Evolutionary conservation across 768 basidiomycete genomes (phyloP).

Genomic region (Dioszegia aurantiaca): DNA sequence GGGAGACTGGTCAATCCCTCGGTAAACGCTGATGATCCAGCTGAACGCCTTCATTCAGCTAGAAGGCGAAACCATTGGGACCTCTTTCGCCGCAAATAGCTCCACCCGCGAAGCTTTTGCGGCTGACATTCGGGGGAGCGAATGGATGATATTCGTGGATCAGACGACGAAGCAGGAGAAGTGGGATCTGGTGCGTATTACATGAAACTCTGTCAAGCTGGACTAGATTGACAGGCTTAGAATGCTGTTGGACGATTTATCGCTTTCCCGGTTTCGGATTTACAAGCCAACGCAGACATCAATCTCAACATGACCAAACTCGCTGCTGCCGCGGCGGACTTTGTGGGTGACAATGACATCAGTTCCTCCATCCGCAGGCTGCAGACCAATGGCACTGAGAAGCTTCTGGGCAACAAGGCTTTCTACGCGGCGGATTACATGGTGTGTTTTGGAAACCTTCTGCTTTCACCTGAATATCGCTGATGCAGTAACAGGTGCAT

Average conservation of each 20-base stretch:
- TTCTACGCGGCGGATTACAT: constrained; percentile 70
- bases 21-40: constrained; percentile 49
- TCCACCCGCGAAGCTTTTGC: constrained; percentile 57
- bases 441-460: constrained; percentile 47
- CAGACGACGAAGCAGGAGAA: constrained; percentile 60
- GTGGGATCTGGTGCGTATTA: constrained; percentile 58
- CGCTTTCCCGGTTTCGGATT: constrained; percentile 61
- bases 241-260: constrained; percentile 67
- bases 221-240: too few relatives aligned
- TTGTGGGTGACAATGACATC: constrained; percentile 54
- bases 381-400: constrained; percentile 21
- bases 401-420: constrained; percentile 61
- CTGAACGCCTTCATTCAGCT: constrained; percentile 64
- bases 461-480: background rate
- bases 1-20: background rate
- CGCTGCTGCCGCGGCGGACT: constrained; percentile 58
- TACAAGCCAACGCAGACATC: constrained; percentile 61
- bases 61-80: constrained; percentile 63
- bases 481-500: constrained; percentile 52
- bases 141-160: constrained; percentile 71
- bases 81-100: constrained; percentile 58
- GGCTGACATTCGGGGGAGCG: constrained; percentile 61
- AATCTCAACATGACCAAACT: constrained; percentile 62
- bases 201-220: too few relatives aligned
- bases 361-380: constrained; percentile 10